Evolutionary conservation across 352 stramenopile species (phyloP).

Genomic region (Peronospora belbahrii): DNA sequence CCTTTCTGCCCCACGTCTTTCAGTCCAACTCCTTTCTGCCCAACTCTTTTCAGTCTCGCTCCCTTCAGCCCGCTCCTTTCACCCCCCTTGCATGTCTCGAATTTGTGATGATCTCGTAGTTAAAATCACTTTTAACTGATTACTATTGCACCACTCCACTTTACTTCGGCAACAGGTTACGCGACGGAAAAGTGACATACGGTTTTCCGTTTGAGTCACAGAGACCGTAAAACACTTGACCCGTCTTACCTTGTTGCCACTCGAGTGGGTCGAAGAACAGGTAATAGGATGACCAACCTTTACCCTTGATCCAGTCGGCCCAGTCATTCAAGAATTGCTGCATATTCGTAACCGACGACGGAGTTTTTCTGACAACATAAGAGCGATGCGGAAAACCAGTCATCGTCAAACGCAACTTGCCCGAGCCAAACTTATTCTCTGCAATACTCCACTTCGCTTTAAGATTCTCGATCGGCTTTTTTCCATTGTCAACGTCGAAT

Average conservation of each 20-base stretch:
- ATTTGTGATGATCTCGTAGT: too few relatives aligned
- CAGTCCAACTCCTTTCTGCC: too few relatives aligned
- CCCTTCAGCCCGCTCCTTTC: too few relatives aligned
- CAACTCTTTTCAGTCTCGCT: too few relatives aligned
- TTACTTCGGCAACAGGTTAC: too few relatives aligned
- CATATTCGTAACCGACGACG: constrained; percentile 26
- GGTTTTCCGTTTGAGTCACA: constrained; percentile 1
- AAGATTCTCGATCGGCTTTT: constrained; percentile 41
- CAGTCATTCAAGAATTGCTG: constrained; percentile 41
- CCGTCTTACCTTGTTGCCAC: constrained; percentile 42
- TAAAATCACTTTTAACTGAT: too few relatives aligned
- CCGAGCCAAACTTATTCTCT: constrained; percentile 32
- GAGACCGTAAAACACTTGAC: constrained; percentile 54
- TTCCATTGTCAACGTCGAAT: constrained; percentile 31
- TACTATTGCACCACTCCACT: too few relatives aligned
- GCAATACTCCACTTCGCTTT: constrained; percentile 37
- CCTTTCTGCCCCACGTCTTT: too few relatives aligned
- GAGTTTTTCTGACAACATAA: constrained; percentile 20
- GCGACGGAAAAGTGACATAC: too few relatives aligned
- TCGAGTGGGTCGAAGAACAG: constrained; percentile 43
- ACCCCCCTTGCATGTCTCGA: too few relatives aligned
- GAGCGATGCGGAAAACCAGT: constrained; percentile 57
- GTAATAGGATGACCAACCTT: constrained; percentile 37
- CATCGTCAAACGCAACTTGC: constrained; percentile 45
- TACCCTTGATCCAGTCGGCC: constrained; percentile 8